A percentile compares a stretch with the other conserved stretches of the same genome.
phyloP scores from a whole-genome alignment of 208 protist species.

The Acanthamoeba royreba region DNA sequence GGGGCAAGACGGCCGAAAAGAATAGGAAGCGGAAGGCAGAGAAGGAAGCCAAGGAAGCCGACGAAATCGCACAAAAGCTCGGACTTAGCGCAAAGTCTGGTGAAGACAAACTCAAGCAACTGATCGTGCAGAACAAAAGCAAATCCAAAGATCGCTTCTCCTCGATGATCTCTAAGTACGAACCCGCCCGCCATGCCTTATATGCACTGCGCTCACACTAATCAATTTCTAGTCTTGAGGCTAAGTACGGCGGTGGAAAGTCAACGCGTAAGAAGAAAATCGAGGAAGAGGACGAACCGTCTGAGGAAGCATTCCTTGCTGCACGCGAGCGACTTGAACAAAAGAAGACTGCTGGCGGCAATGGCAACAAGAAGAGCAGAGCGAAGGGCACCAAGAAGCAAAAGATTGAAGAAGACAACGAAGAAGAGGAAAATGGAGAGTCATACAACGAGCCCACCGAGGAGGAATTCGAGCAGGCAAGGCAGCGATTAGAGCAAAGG shows the following conservation, averaged over 20 bases:
- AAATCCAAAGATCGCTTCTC: background rate
- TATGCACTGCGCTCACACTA: background rate
- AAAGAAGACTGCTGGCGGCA: background rate
- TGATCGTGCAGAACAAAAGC: background rate
- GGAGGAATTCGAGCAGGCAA: background rate
- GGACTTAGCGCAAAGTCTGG: background rate
- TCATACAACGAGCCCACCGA: background rate
- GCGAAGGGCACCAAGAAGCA: background rate
- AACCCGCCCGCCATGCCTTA: background rate
- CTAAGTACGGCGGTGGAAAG: slow-evolving; percentile 17
- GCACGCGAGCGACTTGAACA: background rate
- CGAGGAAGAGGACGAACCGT: background rate
- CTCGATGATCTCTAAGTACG: background rate
- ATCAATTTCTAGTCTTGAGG: background rate
- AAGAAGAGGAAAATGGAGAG: background rate
- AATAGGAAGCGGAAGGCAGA: background rate
- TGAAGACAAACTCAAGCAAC: background rate
- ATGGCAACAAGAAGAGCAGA: background rate
- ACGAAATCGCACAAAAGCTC: background rate
- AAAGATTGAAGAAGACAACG: background rate
- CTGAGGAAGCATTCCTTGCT: slow-evolving; percentile 13
- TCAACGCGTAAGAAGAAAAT: background rate
- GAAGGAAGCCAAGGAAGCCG: slow-evolving; percentile 24
- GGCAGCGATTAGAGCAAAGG: background rate
- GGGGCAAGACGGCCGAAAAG: background rate